Base-by-base conservation (phyloP, 345 rosid species). In the Hirschfeldia incana region DNA sequence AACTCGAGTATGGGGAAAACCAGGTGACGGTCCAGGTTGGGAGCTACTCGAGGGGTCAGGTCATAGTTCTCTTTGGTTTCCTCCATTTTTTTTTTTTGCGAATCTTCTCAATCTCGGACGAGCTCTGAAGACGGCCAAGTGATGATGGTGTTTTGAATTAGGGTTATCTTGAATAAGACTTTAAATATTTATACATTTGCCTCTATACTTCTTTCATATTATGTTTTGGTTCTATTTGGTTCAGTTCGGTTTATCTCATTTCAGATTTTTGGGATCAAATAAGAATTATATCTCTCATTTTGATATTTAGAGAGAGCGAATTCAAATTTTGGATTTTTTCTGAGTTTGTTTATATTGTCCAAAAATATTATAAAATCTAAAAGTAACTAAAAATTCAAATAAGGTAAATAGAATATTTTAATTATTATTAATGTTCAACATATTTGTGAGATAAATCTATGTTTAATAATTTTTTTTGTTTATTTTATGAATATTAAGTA, bases 1-100 rank as follows among this genome's bases (percentile, higher is more conserved):
- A 95, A 95, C 82, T 95, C 99, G 9, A 95, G 85, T 8, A 95
- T 77, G 0, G 99, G 99, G 79, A 95, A 95, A 6, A 95, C 97
- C 10, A 95, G 72, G 78, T 95, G 99, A 44, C 99, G 49, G 87
- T 95, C 99, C 0, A 95, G 91, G 21, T 89, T 82, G 16, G 92
- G 93, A 0, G 88, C 93, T 0, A 91, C 81, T 32, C 86, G 79
- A 3, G 92, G 90, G 8, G 96, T 95, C 26, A 95, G 81, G 72
- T 95, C 98, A 85, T 95, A 89, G 10, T 49, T 77, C 65, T 88
- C 89, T 76, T 71, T 72, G 37, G 0, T 60, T 44, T 76, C 80
- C 13, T 26, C 65, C 83, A 76, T 76, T 57, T 37, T 39, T 76
- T 69, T 42, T 39, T 76, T 69, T 42, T 15, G 33, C 21, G n/a